Conservation (phyloP, 139 green algal species). For the Choricystis sp. region DNA sequence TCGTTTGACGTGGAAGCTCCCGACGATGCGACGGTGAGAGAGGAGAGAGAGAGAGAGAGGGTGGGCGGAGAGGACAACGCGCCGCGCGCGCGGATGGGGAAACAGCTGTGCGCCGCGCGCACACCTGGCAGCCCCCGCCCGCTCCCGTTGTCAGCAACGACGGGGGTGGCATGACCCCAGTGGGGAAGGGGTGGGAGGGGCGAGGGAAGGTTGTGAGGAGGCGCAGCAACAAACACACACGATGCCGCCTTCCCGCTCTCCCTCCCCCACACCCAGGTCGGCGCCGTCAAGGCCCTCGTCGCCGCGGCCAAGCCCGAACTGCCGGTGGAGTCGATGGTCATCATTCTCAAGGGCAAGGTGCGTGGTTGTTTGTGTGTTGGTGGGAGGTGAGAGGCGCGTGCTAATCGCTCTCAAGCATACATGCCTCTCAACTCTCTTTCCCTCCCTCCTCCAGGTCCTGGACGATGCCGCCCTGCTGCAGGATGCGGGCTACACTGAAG, state of each 20-base stretch:
- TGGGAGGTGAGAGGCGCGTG: too few species aligned
- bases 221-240: not conserved
- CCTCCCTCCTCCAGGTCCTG: not conserved
- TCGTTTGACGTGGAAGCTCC: not conserved
- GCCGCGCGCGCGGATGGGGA: too few species aligned
- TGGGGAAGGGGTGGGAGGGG: too few species aligned
- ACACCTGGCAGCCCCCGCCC: too few species aligned
- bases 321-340: constrained; percentile 23
- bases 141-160: too few species aligned
- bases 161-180: too few species aligned
- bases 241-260: not conserved
- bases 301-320: constrained; percentile 36
- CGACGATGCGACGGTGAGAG: too few species aligned
- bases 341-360: constrained; percentile 75
- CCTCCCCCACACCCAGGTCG: constrained; percentile 25
- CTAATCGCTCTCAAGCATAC: not conserved
- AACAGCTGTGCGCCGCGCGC: too few species aligned
- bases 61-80: too few species aligned
- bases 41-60: too few species aligned
- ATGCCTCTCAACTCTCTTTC: not conserved
- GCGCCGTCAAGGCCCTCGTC: constrained; percentile 46
- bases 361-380: too few species aligned
- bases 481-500: constrained; percentile 11
- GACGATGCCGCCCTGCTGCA: not conserved
- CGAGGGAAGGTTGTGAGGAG: not conserved